phyloP scores from a whole-genome alignment of 139 green algal species.

The Edaphochlamys debaryana region DNA sequence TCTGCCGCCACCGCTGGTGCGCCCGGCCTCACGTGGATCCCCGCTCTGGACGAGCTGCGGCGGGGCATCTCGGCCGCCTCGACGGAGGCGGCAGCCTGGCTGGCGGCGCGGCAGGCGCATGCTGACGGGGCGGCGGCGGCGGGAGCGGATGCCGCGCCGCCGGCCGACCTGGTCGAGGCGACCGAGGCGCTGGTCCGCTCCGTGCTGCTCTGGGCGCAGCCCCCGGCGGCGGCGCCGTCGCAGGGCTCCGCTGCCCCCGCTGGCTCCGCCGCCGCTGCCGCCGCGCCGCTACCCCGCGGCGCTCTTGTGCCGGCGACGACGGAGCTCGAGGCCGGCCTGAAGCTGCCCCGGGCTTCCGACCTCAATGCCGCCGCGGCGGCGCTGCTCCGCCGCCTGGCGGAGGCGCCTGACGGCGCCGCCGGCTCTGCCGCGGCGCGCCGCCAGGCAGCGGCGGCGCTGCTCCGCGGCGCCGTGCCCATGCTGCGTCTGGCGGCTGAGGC shows the following conservation, averaged over 20 bases:
- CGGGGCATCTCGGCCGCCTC: conserved; percentile 40
- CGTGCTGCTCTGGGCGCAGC: conserved; percentile 80
- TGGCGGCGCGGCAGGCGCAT: too few species aligned
- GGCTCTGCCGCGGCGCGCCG: background rate
- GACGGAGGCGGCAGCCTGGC: conserved; percentile 5
- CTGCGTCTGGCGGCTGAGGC: conserved; percentile 57
- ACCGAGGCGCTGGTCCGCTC: conserved; percentile 57
- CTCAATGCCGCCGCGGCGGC: background rate
- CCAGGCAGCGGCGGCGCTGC: conserved; percentile 3
- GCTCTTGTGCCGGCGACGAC: background rate
- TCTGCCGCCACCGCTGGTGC: background rate
- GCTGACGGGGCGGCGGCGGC: conserved; percentile 13
- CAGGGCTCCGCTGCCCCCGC: background rate
- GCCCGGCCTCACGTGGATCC: conserved; percentile 17
- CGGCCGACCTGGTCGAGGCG: background rate
- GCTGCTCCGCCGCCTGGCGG: conserved; percentile 1
- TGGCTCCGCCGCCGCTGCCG: background rate
- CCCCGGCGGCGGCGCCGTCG: background rate
- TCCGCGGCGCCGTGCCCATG: conserved; percentile 57
- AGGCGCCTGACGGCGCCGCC: background rate
- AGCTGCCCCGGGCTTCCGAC: conserved; percentile 21
- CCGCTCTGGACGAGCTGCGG: conserved; percentile 50
- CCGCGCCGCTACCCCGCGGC: background rate
- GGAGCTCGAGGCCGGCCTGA: conserved; percentile 18
- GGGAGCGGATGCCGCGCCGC: background rate